Conservation (phyloP, 768 basidiomycete species). For the Leccinum imitatum region DNA sequence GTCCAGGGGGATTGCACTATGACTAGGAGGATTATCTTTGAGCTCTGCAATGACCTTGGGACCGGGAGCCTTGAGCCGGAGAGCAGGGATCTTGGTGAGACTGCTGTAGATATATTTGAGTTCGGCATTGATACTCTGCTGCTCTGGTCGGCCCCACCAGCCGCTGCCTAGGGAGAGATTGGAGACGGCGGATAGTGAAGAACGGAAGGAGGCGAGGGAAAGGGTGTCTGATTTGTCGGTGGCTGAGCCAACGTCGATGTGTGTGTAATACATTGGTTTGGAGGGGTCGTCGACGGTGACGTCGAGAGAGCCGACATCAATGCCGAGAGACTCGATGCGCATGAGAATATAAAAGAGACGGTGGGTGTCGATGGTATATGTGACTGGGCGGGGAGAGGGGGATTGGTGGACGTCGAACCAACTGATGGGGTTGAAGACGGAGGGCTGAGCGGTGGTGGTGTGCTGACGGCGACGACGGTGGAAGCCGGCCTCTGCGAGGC, state of each 20-base stretch:
- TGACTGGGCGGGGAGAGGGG: constrained; percentile 52
- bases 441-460: constrained; percentile 32
- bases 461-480: constrained; percentile 47
- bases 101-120: constrained; percentile 86
- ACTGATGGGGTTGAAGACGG: constrained; percentile 58
- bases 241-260: constrained; percentile 43
- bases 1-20: constrained; percentile 78
- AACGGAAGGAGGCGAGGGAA: constrained; percentile 72
- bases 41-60: constrained; percentile 68
- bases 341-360: constrained; percentile 88
- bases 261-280: constrained; percentile 74
- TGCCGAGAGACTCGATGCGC: constrained; percentile 78
- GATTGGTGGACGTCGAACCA: constrained; percentile 48
- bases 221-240: constrained; percentile 70
- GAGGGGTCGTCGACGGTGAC: constrained; percentile 70
- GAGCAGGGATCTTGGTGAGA: constrained; percentile 86
- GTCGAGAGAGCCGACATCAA: constrained; percentile 78
- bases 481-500: constrained; percentile 64
- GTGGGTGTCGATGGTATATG: constrained; percentile 72
- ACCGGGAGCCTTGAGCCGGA: constrained; percentile 64
- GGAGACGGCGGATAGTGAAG: constrained; percentile 76
- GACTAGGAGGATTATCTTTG: constrained; percentile 62
- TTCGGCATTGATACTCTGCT: constrained; percentile 62
- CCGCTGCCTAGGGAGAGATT: constrained; percentile 67
- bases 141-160: constrained; percentile 69